phyloP scores from a whole-genome alignment of 2,329 filamentous ascomycete genomes.

The Trematosphaeria pertusa region DNA sequence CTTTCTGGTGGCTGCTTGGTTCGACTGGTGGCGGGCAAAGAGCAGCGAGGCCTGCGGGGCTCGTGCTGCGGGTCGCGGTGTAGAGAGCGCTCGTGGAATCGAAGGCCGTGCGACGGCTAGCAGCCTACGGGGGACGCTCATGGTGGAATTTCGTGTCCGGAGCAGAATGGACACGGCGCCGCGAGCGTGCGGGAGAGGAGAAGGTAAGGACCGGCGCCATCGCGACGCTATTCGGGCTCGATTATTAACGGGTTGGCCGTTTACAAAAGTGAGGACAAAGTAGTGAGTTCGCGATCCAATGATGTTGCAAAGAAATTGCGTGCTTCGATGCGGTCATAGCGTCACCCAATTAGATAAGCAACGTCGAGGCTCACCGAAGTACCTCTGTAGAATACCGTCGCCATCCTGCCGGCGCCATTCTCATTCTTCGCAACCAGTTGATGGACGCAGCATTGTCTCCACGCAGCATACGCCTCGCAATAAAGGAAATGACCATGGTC shows the following conservation, averaged over 20 bases:
- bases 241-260: slow-evolving; percentile 15
- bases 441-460: too few species aligned
- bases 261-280: slow-evolving; percentile 19
- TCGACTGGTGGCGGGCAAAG: slow-evolving; percentile 28
- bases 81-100: slow-evolving; percentile 18
- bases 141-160: slow-evolving; percentile 12
- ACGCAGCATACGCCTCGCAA: too few species aligned
- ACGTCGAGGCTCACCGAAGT: too few species aligned
- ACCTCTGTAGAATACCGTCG: too few species aligned
- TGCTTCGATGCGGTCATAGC: slow-evolving; percentile 22
- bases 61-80: slow-evolving; percentile 9
- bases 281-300: slow-evolving; percentile 28
- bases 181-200: slow-evolving; percentile 2
- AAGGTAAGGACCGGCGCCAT: slow-evolving; percentile 10
- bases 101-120: slow-evolving; percentile 30
- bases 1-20: slow-evolving; percentile 26
- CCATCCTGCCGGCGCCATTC: too few species aligned
- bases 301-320: slow-evolving; percentile 33
- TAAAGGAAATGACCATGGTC: too few species aligned
- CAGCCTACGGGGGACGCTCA: slow-evolving; percentile 41
- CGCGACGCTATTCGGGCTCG: slow-evolving; percentile 19
- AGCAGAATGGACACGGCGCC: not conserved
- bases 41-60: slow-evolving; percentile 15
- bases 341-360: too few species aligned
- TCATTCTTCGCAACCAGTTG: too few species aligned